Percentiles rank a stretch among this genome's conserved stretches.
phyloP scores from a whole-genome alignment of 768 basidiomycete genomes.

The Pulveroboletus sp. region DNA sequence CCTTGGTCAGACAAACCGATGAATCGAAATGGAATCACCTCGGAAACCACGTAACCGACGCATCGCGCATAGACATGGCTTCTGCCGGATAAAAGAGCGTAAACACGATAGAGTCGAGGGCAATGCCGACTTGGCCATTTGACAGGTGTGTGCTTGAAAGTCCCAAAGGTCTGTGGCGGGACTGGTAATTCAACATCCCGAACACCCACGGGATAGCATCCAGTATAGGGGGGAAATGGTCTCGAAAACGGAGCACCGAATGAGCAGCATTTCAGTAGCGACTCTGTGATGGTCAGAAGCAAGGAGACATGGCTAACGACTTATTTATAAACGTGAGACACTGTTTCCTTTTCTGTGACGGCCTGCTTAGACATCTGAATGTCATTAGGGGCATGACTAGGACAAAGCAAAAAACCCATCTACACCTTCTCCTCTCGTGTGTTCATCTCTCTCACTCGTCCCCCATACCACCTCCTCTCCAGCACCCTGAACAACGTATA shows the following conservation, averaged over 20 bases:
- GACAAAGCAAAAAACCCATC: neutral
- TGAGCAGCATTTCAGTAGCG: neutral
- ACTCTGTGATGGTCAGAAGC: neutral
- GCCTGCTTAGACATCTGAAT: no score
- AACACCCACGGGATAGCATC: conserved; percentile 30
- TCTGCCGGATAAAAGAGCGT: conserved; percentile 33
- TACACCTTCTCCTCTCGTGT: conserved; percentile 1
- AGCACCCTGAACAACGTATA: conserved; percentile 31
- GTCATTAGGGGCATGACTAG: no score
- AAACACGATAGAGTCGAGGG: conserved; percentile 30
- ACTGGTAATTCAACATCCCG: conserved; percentile 33
- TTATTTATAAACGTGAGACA: neutral
- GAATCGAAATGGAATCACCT: conserved; percentile 12
- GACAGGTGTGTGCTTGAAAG: conserved; percentile 25
- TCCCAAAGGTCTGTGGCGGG: conserved; percentile 22
- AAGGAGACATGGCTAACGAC: neutral
- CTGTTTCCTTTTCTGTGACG: neutral
- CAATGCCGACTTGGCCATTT: conserved; percentile 22
- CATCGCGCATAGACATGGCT: neutral
- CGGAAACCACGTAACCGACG: conserved; percentile 26
- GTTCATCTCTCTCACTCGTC: neutral
- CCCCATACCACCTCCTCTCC: conserved; percentile 22
- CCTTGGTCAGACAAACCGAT: no score
- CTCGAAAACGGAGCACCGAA: conserved; percentile 23
- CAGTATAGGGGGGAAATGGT: conserved; percentile 30